Percentiles rank a stretch among this genome's conserved stretches.
phyloP scores from a whole-genome alignment of 176 grass and related monocot genomes.

The Paspalum notatum region DNA sequence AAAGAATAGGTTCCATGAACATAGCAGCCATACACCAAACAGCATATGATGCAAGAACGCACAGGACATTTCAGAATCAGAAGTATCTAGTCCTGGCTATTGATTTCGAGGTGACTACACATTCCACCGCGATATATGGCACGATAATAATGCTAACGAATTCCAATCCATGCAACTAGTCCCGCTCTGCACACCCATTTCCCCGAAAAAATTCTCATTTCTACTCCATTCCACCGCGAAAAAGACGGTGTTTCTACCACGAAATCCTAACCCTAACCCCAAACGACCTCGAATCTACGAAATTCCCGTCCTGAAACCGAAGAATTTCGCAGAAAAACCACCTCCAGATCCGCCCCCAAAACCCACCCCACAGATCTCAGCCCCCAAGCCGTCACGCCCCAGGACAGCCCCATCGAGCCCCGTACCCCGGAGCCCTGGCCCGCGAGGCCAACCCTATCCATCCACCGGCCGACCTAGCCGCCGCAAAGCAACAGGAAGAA shows the following conservation, averaged over 20 bases:
- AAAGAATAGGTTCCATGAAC: background rate
- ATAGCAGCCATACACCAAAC: background rate
- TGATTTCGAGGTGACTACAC: background rate
- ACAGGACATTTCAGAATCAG: background rate
- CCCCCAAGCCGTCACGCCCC: background rate
- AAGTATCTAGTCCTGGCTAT: background rate
- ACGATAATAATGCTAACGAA: background rate
- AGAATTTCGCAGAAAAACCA: background rate
- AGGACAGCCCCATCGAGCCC: background rate
- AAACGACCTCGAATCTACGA: background rate
- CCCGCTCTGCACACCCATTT: background rate
- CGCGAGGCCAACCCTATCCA: background rate
- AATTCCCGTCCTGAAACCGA: background rate
- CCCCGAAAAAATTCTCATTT: background rate
- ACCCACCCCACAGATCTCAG: constrained; percentile 40
- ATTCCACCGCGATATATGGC: background rate
- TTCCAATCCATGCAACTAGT: background rate
- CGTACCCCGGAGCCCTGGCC: background rate
- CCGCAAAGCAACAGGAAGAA: background rate
- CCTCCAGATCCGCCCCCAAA: constrained; percentile 30
- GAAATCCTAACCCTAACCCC: background rate
- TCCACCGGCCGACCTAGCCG: background rate
- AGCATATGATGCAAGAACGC: background rate
- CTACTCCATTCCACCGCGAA: background rate
- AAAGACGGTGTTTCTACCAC: background rate